These are phyloP conservation scores for Ustilaginoidea virens DNA, from an alignment of 2,329 filamentous ascomycete genomes.

Conservation along the genomic window DNA sequence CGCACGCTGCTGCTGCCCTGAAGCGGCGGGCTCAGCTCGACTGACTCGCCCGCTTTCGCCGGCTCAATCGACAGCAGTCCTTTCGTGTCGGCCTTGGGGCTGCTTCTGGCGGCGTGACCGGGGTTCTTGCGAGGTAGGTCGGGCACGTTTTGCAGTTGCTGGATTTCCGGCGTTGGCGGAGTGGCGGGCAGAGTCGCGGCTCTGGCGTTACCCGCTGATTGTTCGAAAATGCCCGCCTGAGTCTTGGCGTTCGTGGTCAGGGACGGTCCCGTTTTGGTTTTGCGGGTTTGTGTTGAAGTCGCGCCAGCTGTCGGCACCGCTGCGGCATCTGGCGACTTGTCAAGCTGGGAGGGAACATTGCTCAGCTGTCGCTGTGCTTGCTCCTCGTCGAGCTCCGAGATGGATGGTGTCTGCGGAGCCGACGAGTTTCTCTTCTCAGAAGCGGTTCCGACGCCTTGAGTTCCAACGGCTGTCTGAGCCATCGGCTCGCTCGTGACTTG, in stretches of 20 bases:
- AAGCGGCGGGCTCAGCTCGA: slow-evolving; percentile 14
- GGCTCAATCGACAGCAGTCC: slow-evolving; percentile 25
- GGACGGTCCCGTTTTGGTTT: not conserved
- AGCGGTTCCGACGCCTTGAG: no score
- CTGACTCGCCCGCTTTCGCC: slow-evolving; percentile 17
- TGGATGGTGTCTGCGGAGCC: not conserved
- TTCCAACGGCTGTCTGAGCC: no score
- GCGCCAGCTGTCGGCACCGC: not conserved
- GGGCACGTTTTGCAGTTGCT: slow-evolving; percentile 10
- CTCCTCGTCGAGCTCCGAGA: slow-evolving; percentile 1
- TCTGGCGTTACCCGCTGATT: not conserved
- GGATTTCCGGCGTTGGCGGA: no score
- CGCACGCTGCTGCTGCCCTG: slow-evolving; percentile 14
- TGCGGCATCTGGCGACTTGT: not conserved
- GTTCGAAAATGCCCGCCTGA: not conserved
- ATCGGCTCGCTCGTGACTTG: not conserved
- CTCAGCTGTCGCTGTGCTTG: not conserved
- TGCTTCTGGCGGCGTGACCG: slow-evolving; percentile 10
- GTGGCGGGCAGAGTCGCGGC: not conserved
- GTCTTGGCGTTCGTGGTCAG: slow-evolving; percentile 1
- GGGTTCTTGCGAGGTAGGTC: slow-evolving; percentile 19
- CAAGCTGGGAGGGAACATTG: no score
- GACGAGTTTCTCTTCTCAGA: not conserved
- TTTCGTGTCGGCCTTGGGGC: slow-evolving; percentile 16
- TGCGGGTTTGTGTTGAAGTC: no score